A percentile compares a stretch with the other conserved stretches of the same genome.
phyloP scores from a whole-genome alignment of 495 filamentous ascomycete genomes.

The Sordaria brevicollis region DNA sequence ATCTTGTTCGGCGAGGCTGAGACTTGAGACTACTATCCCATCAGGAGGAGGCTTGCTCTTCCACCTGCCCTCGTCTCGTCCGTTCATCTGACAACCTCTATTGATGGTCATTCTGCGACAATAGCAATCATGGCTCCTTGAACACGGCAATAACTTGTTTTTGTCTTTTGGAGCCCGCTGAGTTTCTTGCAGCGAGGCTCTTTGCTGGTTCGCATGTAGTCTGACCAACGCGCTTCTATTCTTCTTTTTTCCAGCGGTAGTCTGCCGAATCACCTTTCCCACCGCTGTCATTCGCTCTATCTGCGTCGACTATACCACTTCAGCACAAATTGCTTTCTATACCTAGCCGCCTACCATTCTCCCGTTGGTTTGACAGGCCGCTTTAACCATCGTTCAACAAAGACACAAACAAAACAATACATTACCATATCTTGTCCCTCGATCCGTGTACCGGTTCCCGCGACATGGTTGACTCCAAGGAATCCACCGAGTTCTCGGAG shows the following conservation, averaged over 20 bases:
- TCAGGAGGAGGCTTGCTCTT: slow-evolving; percentile 19
- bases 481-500: slow-evolving; percentile 28
- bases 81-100: slow-evolving; percentile 27
- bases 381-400: not conserved
- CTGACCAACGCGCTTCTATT: not conserved
- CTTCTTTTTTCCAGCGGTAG: not conserved
- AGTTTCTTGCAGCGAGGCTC: not conserved
- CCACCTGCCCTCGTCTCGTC: slow-evolving; percentile 9
- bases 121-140: slow-evolving; percentile 5
- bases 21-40: slow-evolving; percentile 27
- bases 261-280: not conserved
- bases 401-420: not conserved
- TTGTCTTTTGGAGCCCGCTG: not conserved
- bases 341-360: not conserved
- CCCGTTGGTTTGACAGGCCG: not conserved
- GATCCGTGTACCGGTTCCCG: not conserved
- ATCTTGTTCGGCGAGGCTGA: not conserved
- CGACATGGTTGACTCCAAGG: slow-evolving; percentile 29
- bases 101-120: slow-evolving; percentile 17
- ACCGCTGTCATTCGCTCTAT: slow-evolving; percentile 7
- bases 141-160: not conserved
- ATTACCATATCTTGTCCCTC: not conserved
- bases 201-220: slow-evolving; percentile 1
- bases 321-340: not conserved
- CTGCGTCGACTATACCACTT: not conserved